phyloP scores from a whole-genome alignment of 306 rosid species.

The Cotoneaster glaucophyllus region DNA sequence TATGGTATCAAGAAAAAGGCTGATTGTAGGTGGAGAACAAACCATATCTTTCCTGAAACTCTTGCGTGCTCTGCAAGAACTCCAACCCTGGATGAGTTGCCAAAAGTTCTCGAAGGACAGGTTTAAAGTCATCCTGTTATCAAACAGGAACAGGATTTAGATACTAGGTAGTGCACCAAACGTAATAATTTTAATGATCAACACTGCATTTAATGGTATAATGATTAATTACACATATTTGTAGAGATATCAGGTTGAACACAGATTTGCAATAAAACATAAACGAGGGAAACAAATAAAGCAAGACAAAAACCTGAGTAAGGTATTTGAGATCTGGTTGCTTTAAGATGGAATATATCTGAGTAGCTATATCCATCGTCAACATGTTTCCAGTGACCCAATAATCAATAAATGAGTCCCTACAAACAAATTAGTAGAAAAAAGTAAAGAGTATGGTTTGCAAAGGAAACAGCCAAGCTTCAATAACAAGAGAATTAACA shows the following conservation, averaged over 20 bases:
- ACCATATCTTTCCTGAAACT: conserved; percentile 99
- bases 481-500: conserved; percentile 4
- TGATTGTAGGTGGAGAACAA: conserved; percentile 33
- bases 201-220: neutral
- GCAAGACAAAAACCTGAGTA: conserved; percentile 54
- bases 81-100: conserved; percentile 96
- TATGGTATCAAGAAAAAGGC: neutral
- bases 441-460: conserved; percentile 1
- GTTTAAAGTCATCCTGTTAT: conserved; percentile 90
- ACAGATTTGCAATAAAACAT: neutral
- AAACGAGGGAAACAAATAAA: conserved; percentile 12
- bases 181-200: neutral
- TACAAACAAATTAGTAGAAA: conserved; percentile 22
- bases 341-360: conserved; percentile 73
- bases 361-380: conserved; percentile 82
- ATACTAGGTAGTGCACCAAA: neutral
- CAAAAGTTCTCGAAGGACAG: conserved; percentile 89
- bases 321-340: conserved; percentile 78
- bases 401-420: conserved; percentile 77
- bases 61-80: conserved; percentile 96
- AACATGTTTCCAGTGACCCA: conserved; percentile 85
- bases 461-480: conserved; percentile 3
- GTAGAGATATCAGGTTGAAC: conserved; percentile 11
- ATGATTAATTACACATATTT: neutral
- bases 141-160: conserved; percentile 9